Base-by-base conservation (phyloP, 768 basidiomycete genomes). In the Agaricus subrufescens region DNA sequence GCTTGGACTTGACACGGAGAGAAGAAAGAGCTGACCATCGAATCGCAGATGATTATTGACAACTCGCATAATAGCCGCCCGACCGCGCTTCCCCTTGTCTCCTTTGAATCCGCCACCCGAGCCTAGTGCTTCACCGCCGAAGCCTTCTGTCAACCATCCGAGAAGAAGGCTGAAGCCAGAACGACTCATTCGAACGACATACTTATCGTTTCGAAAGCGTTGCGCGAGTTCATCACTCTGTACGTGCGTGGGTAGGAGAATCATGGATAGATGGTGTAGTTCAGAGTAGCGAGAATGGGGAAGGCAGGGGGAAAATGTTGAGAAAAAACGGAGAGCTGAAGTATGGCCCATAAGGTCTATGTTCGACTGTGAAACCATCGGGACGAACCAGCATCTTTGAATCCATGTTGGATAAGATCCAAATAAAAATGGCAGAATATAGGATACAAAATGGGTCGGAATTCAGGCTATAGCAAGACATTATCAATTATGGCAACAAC, bases 341-440 rank as follows among this genome's bases (percentile, higher is more conserved):
- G 49, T 29, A 31, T 38, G 60, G 61, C 56, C 48, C 51, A 52
- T 26, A 63, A n/a, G 52, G 10, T 54, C 40, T 46, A 42, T 49
- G 51, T 25, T 30, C 46, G 12, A 40, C 40, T 12, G 29, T 6
- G 45, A 15, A 52, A 43, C 15, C 46, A 45, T 46, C 47, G 30
- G 43, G 48, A 72, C 86, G 60, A 66, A 89, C 95, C 95, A 61
- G 94, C 89, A 66, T 92, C 89, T 66, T 89, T 87, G 70, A 91
- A 93, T 9, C 92, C 94, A 50, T 87, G 85, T 63, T 94, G 87
- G 46, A 98, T 85, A 48, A 99, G 80, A 68, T 98, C 96, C 30
- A 99, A 78, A 69, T 96, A 98, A 67, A 98, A 98, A 71, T 99
- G 94, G 49, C 91, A 93, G 67, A 98, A 98, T 59, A 99, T 90